A percentile compares a stretch with the other conserved stretches of the same genome.
Evolutionary conservation across 192 early-diverging fungal species (phyloP).

Genomic region (Umbelopsis sp.): DNA sequence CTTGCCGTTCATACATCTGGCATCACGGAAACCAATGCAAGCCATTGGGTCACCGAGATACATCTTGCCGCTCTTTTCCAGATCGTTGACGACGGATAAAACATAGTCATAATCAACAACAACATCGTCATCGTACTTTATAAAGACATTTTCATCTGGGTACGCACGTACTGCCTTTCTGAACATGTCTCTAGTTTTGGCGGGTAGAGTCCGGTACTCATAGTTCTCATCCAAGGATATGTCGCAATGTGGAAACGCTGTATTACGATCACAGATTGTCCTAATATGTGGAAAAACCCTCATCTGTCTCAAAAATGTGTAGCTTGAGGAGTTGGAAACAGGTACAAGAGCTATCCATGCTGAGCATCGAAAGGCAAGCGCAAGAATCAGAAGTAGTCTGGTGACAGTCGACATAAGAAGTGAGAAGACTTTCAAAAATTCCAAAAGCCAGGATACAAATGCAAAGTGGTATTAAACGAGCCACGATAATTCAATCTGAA

Average conservation of each 20-base stretch:
- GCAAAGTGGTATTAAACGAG: too few species aligned
- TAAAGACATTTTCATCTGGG: neutral
- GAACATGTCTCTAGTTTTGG: slow-evolving; percentile 11
- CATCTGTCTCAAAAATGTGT: neutral
- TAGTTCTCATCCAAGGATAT: neutral
- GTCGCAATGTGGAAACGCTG: neutral
- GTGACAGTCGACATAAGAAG: neutral
- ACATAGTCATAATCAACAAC: slow-evolving; percentile 6
- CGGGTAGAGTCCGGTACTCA: neutral
- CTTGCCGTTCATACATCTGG: slow-evolving; percentile 16
- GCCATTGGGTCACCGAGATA: slow-evolving; percentile 4
- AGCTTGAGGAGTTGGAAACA: slow-evolving; percentile 3
- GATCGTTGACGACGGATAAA: neutral
- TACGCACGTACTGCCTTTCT: neutral
- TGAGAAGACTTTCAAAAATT: neutral
- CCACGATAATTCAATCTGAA: too few species aligned
- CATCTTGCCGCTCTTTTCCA: neutral
- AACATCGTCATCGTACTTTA: slow-evolving; percentile 15
- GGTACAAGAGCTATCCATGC: slow-evolving; percentile 3
- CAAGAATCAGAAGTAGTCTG: neutral
- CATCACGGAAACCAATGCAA: neutral
- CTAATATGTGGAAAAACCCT: neutral
- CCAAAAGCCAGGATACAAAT: neutral
- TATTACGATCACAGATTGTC: slow-evolving; percentile 10
- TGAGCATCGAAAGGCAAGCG: neutral